Percentiles rank a stretch among this genome's conserved stretches.
These are phyloP conservation scores for Leccinellum luteum DNA, from an alignment of 768 basidiomycete species.

Conservation along the genomic window DNA sequence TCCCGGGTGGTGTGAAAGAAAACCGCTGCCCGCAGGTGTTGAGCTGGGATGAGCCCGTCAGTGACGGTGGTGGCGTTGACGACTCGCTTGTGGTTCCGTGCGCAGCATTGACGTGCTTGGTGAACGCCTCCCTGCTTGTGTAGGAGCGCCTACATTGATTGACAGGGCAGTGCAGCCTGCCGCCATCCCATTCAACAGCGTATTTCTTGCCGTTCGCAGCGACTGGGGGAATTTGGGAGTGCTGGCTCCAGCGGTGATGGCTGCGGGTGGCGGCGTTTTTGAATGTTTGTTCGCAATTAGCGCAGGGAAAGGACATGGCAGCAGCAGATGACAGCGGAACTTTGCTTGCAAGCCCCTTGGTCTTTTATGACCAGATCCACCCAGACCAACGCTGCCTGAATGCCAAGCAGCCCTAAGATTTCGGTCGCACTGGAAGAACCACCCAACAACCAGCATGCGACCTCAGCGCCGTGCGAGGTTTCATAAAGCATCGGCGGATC, in stretches of 20 bases:
- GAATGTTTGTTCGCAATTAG: not conserved
- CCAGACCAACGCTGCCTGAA: no score
- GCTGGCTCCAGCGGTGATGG: conserved; percentile 1
- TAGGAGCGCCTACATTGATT: not conserved
- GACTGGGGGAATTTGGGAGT: not conserved
- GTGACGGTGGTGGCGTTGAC: not conserved
- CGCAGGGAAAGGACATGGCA: not conserved
- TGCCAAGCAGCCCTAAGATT: no score
- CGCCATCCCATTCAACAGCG: not conserved
- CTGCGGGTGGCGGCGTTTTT: not conserved
- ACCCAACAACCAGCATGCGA: no score
- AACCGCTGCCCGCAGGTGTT: not conserved
- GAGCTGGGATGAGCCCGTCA: not conserved
- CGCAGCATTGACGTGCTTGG: not conserved
- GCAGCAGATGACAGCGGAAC: no score
- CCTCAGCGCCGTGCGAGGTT: no score
- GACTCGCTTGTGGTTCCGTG: not conserved
- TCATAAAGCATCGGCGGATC: no score
- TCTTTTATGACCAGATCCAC: no score
- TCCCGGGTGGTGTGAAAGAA: not conserved
- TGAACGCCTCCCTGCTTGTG: not conserved
- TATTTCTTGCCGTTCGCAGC: not conserved
- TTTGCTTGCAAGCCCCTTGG: no score
- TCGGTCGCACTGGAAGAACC: no score
- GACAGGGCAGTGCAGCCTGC: not conserved